Base-by-base conservation (phyloP, 306 rosid species). In the Sesbania bispinosa region DNA sequence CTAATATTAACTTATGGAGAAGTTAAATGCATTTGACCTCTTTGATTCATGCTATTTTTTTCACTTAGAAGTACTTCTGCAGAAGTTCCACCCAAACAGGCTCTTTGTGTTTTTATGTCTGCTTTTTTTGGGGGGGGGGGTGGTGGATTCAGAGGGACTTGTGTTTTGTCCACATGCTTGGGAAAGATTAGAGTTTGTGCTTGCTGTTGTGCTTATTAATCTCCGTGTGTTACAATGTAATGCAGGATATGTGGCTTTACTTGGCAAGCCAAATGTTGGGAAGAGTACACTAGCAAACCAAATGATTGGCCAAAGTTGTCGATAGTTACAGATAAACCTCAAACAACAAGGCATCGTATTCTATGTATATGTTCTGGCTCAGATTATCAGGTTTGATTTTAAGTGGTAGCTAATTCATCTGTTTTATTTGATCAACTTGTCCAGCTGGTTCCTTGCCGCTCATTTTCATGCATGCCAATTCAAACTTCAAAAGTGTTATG, bases 191-290 rank as follows among this genome's bases (percentile, higher is more conserved):
- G 10, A 46, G 30, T 21, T 54, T 13, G 3, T 59, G 48, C 27
- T 48, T 70, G 29, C 15, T 11, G 13, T 50, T 78, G 26, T 18
- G n/a, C 21, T 62, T 36, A 38, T 32, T 66, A 36, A 52, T 70
- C 42, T 83, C 24, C 33, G 43, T 81, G 62, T 38, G 67, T 58
- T 4, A 39, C 69, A 21, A 26, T 70, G 77, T 85, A 26, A 47
- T 69, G 82, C 91, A 91, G 99, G 99, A 48, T 94, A 86, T 77
- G 91, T 89, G 78, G 97, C 97, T 74, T 79, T 94, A 57, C 84
- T 94, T 74, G 99, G 99, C 69, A 91, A 82, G 85, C 99, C 99
- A 36, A 91, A 94, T 77, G 97, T 94, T 61, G 99, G 99, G 11
- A 94, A 94, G 86, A 94, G 99, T 67, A 94, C 99, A 36, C 86